These are phyloP conservation scores for Erythrophleum fordii DNA, from an alignment of 306 rosid species.

Conservation along the genomic window DNA sequence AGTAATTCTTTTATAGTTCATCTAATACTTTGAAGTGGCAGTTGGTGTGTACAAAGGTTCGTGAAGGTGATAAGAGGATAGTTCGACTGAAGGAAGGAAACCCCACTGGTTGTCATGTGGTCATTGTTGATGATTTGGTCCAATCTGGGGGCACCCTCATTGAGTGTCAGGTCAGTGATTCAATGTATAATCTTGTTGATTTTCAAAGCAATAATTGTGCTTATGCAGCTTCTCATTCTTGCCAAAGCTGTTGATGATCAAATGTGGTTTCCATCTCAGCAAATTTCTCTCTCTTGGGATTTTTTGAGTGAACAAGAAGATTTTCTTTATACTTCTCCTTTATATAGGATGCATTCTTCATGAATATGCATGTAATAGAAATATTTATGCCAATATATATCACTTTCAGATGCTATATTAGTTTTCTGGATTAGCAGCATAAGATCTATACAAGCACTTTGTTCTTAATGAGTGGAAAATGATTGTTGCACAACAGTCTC, in stretches of 20 bases:
- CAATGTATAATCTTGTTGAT: conserved; percentile 7
- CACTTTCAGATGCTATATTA: neutral
- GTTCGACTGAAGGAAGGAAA: conserved; percentile 94
- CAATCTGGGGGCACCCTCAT: conserved; percentile 97
- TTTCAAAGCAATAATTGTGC: neutral
- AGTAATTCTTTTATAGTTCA: conserved; percentile 1
- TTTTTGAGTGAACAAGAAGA: neutral
- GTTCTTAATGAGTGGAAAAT: neutral
- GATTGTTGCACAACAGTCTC: neutral
- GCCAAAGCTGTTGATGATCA: neutral
- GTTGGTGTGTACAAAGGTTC: conserved; percentile 94
- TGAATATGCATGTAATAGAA: neutral
- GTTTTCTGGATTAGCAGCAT: neutral
- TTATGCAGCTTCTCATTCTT: conserved; percentile 20
- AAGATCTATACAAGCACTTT: neutral
- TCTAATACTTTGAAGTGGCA: conserved; percentile 47
- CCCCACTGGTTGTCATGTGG: conserved; percentile 86
- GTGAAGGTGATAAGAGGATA: conserved; percentile 93
- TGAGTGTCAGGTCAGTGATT: conserved; percentile 80
- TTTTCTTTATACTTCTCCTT: neutral
- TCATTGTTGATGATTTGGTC: conserved; percentile 96
- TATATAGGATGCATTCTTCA: neutral
- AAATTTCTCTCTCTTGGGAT: neutral
- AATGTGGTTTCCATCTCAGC: neutral
- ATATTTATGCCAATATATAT: neutral